These are phyloP conservation scores for Lactarius evosmus DNA, from an alignment of 768 basidiomycete species.

Conservation along the genomic window DNA sequence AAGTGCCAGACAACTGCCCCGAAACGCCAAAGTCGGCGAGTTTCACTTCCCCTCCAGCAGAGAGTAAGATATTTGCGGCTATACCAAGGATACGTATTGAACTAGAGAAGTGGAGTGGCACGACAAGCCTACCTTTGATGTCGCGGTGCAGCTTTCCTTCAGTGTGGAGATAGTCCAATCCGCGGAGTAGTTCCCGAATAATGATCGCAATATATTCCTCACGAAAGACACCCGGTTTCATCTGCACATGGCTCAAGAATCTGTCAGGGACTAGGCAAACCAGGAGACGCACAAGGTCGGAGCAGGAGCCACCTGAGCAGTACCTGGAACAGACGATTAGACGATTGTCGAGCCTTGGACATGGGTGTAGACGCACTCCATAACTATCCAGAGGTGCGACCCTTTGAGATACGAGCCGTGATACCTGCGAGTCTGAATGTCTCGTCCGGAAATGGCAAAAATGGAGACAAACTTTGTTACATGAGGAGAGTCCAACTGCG, in stretches of 20 bases:
- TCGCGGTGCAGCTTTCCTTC: constrained; percentile 99
- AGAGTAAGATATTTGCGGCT: constrained; percentile 95
- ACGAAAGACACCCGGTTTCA: constrained; percentile 97
- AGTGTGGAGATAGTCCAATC: constrained; percentile 91
- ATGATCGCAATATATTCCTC: constrained; percentile 99
- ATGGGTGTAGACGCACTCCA: constrained; percentile 62
- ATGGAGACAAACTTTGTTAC: constrained; percentile 80
- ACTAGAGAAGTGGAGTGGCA: not conserved
- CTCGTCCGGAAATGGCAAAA: constrained; percentile 27
- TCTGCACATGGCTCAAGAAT: constrained; percentile 46
- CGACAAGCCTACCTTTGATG: constrained; percentile 74
- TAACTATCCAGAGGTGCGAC: constrained; percentile 97
- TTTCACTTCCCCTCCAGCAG: constrained; percentile 92
- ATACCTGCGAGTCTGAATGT: constrained; percentile 52
- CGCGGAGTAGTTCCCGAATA: constrained; percentile 84
- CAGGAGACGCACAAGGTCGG: constrained; percentile 71
- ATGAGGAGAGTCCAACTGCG: constrained; percentile 91
- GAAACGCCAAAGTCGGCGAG: constrained; percentile 99
- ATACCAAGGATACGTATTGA: not conserved
- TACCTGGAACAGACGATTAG: constrained; percentile 51
- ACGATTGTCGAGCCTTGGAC: constrained; percentile 2
- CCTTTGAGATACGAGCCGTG: constrained; percentile 96
- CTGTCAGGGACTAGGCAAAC: constrained; percentile 23
- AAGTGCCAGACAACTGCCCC: constrained; percentile 89
- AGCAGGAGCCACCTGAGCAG: constrained; percentile 97